These are phyloP conservation scores for Heterobasidion occidentale DNA, from an alignment of 1,284 basidiomycete genomes.

Conservation along the genomic window DNA sequence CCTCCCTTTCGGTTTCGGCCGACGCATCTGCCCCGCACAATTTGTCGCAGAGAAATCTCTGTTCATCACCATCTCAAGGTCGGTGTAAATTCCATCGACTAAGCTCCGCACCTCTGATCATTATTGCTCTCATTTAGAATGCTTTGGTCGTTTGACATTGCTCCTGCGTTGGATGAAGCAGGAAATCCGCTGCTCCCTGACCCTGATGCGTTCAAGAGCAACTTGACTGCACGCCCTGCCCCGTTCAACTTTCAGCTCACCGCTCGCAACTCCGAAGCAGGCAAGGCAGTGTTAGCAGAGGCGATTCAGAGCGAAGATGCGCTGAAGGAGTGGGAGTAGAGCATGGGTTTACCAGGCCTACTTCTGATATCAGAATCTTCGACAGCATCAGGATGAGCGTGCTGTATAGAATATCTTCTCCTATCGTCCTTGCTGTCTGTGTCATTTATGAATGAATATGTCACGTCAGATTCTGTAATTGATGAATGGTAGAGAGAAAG, in stretches of 20 bases:
- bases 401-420: too few relatives aligned
- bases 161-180: background rate
- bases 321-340: slow-evolving; percentile 1
- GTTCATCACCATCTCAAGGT: slow-evolving; percentile 9
- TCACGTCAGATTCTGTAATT: too few relatives aligned
- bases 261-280: background rate
- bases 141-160: slow-evolving; percentile 4
- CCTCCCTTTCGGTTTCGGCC: slow-evolving; percentile 12
- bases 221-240: background rate
- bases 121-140: background rate
- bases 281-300: background rate
- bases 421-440: too few relatives aligned
- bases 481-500: too few relatives aligned
- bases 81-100: background rate
- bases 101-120: background rate
- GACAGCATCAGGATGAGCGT: too few relatives aligned
- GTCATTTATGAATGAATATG: too few relatives aligned
- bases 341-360: too few relatives aligned
- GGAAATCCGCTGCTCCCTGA: background rate
- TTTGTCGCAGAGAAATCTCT: slow-evolving; percentile 8
- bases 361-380: too few relatives aligned
- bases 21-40: slow-evolving; percentile 10
- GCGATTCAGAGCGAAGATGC: background rate
- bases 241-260: background rate
- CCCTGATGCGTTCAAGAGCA: slow-evolving; percentile 1